Conservation (phyloP, 2,329 filamentous ascomycete genomes). For the Cercospora nicotianae region DNA sequence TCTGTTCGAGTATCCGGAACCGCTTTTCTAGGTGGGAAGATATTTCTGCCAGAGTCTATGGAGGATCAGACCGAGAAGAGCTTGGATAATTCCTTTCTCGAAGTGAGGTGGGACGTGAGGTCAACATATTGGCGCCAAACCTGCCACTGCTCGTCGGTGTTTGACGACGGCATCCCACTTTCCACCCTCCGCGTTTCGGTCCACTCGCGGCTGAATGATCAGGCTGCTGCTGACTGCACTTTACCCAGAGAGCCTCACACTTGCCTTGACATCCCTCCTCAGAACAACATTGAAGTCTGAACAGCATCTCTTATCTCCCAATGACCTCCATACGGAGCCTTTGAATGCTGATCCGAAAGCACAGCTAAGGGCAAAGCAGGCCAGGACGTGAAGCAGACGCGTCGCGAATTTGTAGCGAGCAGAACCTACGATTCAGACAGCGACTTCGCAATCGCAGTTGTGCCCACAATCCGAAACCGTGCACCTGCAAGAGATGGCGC, state of each 20-base stretch:
- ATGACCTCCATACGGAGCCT: neutral
- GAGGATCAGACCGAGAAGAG: neutral
- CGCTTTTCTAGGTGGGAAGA: neutral
- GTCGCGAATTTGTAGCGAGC: neutral
- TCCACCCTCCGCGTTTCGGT: constrained; percentile 8
- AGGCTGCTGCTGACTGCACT: neutral
- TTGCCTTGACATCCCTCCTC: too few relatives aligned
- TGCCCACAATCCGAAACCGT: neutral
- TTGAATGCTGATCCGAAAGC: neutral
- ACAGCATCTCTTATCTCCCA: too few relatives aligned
- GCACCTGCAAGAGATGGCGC: neutral
- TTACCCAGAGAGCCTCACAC: neutral
- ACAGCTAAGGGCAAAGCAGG: neutral
- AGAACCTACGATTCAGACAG: neutral
- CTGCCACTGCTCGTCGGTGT: constrained; percentile 2
- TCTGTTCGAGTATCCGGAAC: neutral
- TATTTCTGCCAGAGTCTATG: neutral
- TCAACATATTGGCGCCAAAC: constrained; percentile 6
- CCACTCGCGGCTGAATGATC: constrained; percentile 12
- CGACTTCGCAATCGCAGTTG: neutral
- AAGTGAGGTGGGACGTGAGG: neutral
- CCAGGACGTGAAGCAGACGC: neutral
- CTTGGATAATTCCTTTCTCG: neutral
- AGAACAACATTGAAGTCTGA: too few relatives aligned
- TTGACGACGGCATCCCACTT: constrained; percentile 4